Evolutionary conservation across 192 early-diverging fungal genomes (phyloP), one percentile per base, ranked within the genome.

Genomic region (Mortierella claussenii): DNA sequence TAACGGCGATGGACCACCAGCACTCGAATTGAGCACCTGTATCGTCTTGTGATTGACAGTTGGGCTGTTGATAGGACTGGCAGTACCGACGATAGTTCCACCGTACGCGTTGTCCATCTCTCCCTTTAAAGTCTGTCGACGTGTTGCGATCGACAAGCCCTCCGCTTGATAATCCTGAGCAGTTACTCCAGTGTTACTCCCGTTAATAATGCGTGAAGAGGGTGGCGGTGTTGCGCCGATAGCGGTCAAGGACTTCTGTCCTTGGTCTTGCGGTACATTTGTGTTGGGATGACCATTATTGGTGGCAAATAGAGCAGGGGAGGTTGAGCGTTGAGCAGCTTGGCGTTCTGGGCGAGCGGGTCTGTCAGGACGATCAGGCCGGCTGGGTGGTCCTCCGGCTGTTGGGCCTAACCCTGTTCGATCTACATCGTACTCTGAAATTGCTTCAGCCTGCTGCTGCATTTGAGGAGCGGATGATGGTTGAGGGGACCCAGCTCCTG

Each of bases 331-430:
- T 36, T 64, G 69, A 2, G 60, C 58, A 20, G 43, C 9, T 0
- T 56, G 33, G 10, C 69, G 40, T 5, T 61, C 68, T 10, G 60
- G 44, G 10, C 68, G 69, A 1, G 53, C 69, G 15, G 69, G 69
- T 45, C 69, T 27, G 15, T 73, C 69, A 12, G 54, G 69, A 4
- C 69, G 33, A 26, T 73, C 60, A 4, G 69, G 69, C n/a, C 60
- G 48, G 28, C 45, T 32, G 13, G 60, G 58, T 37, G 56, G n/a
- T n/a, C n/a, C n/a, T n/a, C n/a, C n/a, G n/a, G n/a, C n/a, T n/a
- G n/a, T n/a, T n/a, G n/a, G n/a, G n/a, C n/a, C n/a, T n/a, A n/a
- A n/a, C n/a, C n/a, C n/a, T n/a, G n/a, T n/a, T n/a, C n/a, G n/a
- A n/a, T n/a, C n/a, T n/a, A n/a, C n/a, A n/a, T 70, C 68, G n/a